Evolutionary conservation across 306 rosid species (phyloP), one percentile per base, ranked within the genome.

Genomic region (Quercus gilva): DNA sequence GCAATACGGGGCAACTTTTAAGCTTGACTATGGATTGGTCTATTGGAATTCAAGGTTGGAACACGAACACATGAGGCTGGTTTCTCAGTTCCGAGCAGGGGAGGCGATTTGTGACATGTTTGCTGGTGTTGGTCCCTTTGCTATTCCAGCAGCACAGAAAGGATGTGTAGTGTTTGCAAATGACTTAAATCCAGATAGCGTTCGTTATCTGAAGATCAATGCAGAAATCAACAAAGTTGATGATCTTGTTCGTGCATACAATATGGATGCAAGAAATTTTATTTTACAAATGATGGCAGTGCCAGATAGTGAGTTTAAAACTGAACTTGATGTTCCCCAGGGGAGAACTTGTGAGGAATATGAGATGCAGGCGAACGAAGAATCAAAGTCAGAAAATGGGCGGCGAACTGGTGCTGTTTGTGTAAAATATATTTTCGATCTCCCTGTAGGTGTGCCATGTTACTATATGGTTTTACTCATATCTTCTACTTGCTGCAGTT

Each of bases 1-100:
- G 89, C 99, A 95, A 82, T 92, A 95, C 78, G 94, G 97, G 13
- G 93, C 96, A 33, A 90, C 89, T 76, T 95, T 92, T 78, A 90
- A 83, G 96, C 96, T 95, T 76, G 99, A 95, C 83, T 95, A 91
- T 79, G 77, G 99, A 69, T 86, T 90, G 87, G 99, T 95, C 75
- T 95, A 92, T 78, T 95, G 99, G 99, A 95, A 92, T 88, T 92
- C 99, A 55, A 92, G 99, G 83, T 87, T 95, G 86, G 99, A 95
- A 84, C 97, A 92, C 82, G 99, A 95, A 83, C 99, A 95, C 86
- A 86, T 59, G 78, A 86, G 98, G 82, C 77, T 95, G 79, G 96
- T 90, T 88, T 95, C 99, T 56, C 81, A 85, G 85, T 95, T 95
- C 81, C 82, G 52, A 83, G 88, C 89, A 53, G 99, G 96, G 82